Conservation (phyloP, 2,329 filamentous ascomycete species). For the Cladosporium halotolerans region DNA sequence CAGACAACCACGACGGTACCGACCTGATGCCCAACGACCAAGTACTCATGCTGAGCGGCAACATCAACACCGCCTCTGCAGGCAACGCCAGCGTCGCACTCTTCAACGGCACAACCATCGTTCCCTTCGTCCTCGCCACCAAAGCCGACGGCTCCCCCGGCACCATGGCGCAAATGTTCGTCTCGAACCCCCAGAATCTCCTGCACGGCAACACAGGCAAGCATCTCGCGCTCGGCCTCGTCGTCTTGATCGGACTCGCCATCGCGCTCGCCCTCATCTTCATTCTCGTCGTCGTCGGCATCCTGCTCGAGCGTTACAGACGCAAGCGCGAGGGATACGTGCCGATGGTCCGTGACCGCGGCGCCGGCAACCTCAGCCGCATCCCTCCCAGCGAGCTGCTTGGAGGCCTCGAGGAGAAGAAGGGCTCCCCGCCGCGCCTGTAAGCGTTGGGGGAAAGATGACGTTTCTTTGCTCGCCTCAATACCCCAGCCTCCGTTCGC, state of each 20-base stretch:
- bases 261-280: conserved; percentile 73
- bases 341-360: conserved; percentile 60
- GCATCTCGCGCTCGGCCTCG: conserved; percentile 64
- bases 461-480: too few species aligned
- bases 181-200: conserved; percentile 67
- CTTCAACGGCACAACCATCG: conserved; percentile 74
- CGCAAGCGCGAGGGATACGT: conserved; percentile 74
- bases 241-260: conserved; percentile 74
- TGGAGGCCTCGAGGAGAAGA: conserved; percentile 24
- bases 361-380: conserved; percentile 41
- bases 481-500: neutral
- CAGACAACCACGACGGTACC: conserved; percentile 58
- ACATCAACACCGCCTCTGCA: conserved; percentile 66
- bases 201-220: conserved; percentile 49
- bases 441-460: neutral
- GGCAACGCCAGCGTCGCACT: conserved; percentile 79
- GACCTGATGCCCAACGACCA: conserved; percentile 61
- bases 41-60: conserved; percentile 76
- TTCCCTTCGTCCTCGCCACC: conserved; percentile 74
- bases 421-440: conserved; percentile 7
- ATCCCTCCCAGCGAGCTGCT: conserved; percentile 41
- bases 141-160: conserved; percentile 58
- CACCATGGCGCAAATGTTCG: conserved; percentile 75
- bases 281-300: conserved; percentile 67
- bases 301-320: conserved; percentile 67